These are phyloP conservation scores for Castanea crenata DNA, from an alignment of 306 rosid species.

Conservation along the genomic window DNA sequence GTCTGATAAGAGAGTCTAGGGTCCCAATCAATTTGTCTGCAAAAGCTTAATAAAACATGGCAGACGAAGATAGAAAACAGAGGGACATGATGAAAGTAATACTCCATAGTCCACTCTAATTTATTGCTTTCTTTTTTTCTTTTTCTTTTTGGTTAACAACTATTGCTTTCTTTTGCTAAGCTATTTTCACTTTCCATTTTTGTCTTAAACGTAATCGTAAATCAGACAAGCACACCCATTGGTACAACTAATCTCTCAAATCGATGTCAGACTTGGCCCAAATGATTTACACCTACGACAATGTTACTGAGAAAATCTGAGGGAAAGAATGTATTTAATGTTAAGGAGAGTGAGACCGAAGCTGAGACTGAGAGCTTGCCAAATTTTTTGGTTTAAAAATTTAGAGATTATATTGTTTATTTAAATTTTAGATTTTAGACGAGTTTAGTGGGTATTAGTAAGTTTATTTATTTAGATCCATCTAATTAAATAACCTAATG, in stretches of 20 bases:
- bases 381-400: no score
- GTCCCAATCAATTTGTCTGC: background rate
- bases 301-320: background rate
- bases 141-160: no score
- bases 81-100: conserved; percentile 15
- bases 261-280: conserved; percentile 54
- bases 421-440: no score
- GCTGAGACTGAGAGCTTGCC: no score
- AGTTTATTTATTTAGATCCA: no score
- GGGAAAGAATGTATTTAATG: no score
- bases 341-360: no score
- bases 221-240: conserved; percentile 54
- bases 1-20: background rate
- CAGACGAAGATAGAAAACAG: background rate
- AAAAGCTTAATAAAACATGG: background rate
- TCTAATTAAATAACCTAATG: no score
- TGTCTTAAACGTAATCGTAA: conserved; percentile 60
- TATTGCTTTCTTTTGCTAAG: background rate
- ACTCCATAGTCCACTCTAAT: no score
- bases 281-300: conserved; percentile 62
- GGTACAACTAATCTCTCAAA: conserved; percentile 64
- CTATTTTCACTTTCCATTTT: conserved; percentile 19
- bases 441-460: no score
- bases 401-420: no score
- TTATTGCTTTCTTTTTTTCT: background rate